Conservation (phyloP, 2,329 filamentous ascomycete species). For the Cordyceps tenuipes region DNA sequence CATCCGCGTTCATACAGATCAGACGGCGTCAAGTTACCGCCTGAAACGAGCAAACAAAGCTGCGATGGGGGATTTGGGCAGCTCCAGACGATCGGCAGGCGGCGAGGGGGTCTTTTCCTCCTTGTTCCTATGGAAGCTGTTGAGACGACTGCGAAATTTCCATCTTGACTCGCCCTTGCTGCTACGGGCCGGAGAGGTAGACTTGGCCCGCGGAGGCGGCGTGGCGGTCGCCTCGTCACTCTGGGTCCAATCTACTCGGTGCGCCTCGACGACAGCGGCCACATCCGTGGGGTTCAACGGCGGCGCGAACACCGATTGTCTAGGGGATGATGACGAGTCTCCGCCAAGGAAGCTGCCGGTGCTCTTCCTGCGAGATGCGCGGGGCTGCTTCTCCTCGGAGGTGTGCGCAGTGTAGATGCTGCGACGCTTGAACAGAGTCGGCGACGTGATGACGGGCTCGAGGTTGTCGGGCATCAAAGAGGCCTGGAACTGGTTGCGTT, state of each 20-base stretch:
- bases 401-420: not conserved
- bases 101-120: constrained; percentile 19
- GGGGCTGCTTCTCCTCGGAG: constrained; percentile 13
- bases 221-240: constrained; percentile 36
- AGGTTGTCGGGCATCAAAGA: constrained; percentile 16
- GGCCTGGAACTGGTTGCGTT: constrained; percentile 37
- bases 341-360: constrained; percentile 24
- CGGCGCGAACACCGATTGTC: constrained; percentile 5
- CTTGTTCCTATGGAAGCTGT: constrained; percentile 23
- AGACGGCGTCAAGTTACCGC: constrained; percentile 19
- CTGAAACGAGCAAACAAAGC: constrained; percentile 38
- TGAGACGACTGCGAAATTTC: constrained; percentile 36
- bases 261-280: constrained; percentile 22
- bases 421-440: not conserved
- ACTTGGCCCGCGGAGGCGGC: not conserved
- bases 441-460: not conserved
- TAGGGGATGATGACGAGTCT: constrained; percentile 12
- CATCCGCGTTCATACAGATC: constrained; percentile 1
- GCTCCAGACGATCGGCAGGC: constrained; percentile 8
- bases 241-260: constrained; percentile 51
- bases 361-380: constrained; percentile 27
- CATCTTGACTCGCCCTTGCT: constrained; percentile 40
- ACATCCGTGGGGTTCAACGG: constrained; percentile 14
- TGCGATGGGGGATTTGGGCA: constrained; percentile 26
- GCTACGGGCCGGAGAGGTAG: not conserved